These are phyloP conservation scores for Withania somnifera DNA, from an alignment of 305 asterid species.

Conservation along the genomic window DNA sequence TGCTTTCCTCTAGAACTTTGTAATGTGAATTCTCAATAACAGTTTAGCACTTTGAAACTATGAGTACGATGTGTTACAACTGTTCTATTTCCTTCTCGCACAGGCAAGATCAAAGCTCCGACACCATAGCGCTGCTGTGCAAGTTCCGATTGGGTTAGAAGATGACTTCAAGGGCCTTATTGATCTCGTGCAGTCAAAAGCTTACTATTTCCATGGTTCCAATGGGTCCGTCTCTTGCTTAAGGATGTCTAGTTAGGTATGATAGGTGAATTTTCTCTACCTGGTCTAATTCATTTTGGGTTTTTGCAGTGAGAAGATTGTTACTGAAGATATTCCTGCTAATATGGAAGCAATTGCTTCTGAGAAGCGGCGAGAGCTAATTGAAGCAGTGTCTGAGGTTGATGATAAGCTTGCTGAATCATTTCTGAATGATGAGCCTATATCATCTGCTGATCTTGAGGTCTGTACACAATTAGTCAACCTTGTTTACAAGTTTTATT, in stretches of 20 bases:
- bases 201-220: conserved; percentile 75
- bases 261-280: background rate
- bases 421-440: conserved; percentile 84
- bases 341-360: conserved; percentile 49
- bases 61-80: background rate
- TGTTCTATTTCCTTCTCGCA: conserved; percentile 10
- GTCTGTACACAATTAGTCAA: conserved; percentile 23
- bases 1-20: background rate
- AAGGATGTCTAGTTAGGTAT: background rate
- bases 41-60: background rate
- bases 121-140: conserved; percentile 97
- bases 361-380: conserved; percentile 78
- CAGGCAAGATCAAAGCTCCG: conserved; percentile 96
- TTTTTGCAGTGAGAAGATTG: conserved; percentile 59
- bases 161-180: conserved; percentile 93
- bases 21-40: background rate
- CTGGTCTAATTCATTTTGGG: background rate
- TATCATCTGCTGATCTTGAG: conserved; percentile 73
- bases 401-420: conserved; percentile 89
- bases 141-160: conserved; percentile 94
- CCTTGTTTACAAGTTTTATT: background rate
- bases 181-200: conserved; percentile 83
- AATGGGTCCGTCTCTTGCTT: conserved; percentile 60
- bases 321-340: conserved; percentile 72
- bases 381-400: conserved; percentile 88